Conservation (phyloP, 495 filamentous ascomycete species). For the Umbilicaria muhlenbergii region DNA sequence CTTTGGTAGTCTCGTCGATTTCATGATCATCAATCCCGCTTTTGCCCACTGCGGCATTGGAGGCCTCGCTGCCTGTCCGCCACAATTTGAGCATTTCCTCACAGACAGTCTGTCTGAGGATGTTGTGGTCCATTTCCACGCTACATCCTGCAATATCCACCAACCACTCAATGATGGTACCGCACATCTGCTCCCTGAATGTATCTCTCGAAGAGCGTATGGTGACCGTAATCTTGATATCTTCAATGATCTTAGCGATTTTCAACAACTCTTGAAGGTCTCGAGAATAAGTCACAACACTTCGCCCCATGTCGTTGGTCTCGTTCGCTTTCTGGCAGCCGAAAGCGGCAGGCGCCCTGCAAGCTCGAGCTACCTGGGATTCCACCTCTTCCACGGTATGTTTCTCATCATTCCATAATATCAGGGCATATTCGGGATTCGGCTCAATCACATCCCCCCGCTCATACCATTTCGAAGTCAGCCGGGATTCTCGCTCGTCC, state of each 20-base stretch:
- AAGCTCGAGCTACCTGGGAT: conserved; percentile 79
- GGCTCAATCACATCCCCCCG: conserved; percentile 37
- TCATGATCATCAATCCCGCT: conserved; percentile 86
- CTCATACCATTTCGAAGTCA: conserved; percentile 60
- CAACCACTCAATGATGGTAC: conserved; percentile 94
- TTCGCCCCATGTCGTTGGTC: conserved; percentile 72
- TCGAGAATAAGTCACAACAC: conserved; percentile 58
- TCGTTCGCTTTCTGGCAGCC: conserved; percentile 67
- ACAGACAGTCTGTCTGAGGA: conserved; percentile 68
- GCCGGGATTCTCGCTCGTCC: conserved; percentile 67
- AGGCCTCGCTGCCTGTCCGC: conserved; percentile 73
- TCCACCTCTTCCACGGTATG: conserved; percentile 87
- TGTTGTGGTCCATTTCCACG: conserved; percentile 62
- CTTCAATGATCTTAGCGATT: conserved; percentile 72
- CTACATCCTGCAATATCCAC: conserved; percentile 82
- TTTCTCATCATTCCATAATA: conserved; percentile 98
- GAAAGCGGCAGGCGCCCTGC: conserved; percentile 51
- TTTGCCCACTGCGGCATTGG: conserved; percentile 67
- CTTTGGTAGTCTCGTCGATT: conserved; percentile 19
- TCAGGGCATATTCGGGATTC: conserved; percentile 63
- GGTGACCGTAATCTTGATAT: conserved; percentile 91
- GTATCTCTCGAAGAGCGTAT: conserved; percentile 87
- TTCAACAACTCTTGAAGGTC: conserved; percentile 55
- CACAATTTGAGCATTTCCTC: conserved; percentile 80
- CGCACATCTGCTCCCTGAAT: conserved; percentile 96